Conservation (phyloP, 2,329 filamentous ascomycete species). For the Microcyclospora tardicrescens region DNA sequence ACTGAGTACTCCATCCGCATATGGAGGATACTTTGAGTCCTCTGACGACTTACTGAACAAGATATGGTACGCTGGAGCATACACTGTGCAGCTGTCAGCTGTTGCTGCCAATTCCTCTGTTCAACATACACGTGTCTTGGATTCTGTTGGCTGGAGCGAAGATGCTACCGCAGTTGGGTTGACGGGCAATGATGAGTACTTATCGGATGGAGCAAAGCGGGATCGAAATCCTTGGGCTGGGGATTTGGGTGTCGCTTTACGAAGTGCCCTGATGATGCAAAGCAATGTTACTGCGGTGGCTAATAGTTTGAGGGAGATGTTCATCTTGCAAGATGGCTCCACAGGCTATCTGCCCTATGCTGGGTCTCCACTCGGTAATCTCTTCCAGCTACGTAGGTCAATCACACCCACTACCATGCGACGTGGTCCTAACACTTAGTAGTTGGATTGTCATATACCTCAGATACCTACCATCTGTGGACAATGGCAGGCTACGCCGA, state of each 20-base stretch:
- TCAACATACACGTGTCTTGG: constrained; percentile 8
- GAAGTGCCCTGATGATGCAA: constrained; percentile 29
- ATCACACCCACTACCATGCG: too few relatives aligned
- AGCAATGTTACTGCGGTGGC: constrained; percentile 35
- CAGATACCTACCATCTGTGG: constrained; percentile 43
- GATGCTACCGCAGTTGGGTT: constrained; percentile 23
- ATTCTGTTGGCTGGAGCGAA: constrained; percentile 21
- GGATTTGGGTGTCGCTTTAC: constrained; percentile 39
- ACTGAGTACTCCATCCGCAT: too few relatives aligned
- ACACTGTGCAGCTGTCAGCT: constrained; percentile 27
- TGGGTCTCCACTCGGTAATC: constrained; percentile 10
- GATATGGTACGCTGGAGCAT: constrained; percentile 43
- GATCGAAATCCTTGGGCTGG: constrained; percentile 32
- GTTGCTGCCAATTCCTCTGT: constrained; percentile 24
- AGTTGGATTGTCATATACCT: too few relatives aligned
- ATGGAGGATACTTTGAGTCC: constrained; percentile 25
- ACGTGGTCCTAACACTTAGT: too few relatives aligned
- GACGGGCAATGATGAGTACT: too few relatives aligned
- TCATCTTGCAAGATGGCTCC: constrained; percentile 6
- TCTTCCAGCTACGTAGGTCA: too few relatives aligned
- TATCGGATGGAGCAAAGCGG: constrained; percentile 29
- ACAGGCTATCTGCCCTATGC: constrained; percentile 11
- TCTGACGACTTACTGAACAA: constrained; percentile 37
- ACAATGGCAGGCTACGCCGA: constrained; percentile 34
- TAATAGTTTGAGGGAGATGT: constrained; percentile 18